Conservation (phyloP, 495 filamentous ascomycete genomes). For the Penicillium soppii region DNA sequence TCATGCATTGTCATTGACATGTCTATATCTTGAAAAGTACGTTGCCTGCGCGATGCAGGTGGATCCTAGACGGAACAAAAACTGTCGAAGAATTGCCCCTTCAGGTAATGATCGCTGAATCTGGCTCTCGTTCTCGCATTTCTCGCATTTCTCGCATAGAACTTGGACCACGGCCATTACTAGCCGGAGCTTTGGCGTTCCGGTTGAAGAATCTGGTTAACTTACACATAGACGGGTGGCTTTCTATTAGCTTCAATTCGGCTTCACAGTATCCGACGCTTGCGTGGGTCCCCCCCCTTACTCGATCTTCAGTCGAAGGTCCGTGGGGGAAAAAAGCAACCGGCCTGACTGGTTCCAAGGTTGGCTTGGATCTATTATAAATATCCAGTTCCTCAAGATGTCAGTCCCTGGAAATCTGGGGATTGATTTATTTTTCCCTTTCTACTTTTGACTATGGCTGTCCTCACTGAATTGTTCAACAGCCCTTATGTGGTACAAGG, state of each 20-base stretch:
- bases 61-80: background rate
- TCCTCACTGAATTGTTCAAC: conserved; percentile 24
- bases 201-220: background rate
- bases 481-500: conserved; percentile 22
- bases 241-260: background rate
- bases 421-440: background rate
- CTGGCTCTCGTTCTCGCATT: conserved; percentile 7
- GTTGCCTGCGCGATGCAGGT: background rate
- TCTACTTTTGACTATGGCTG: conserved; percentile 17
- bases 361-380: background rate
- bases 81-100: conserved; percentile 5
- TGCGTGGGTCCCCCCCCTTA: background rate
- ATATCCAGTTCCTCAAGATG: background rate
- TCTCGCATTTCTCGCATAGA: background rate
- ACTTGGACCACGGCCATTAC: background rate
- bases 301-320: background rate
- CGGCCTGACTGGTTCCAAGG: background rate
- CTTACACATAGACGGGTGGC: background rate
- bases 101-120: conserved; percentile 14
- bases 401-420: background rate
- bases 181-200: background rate
- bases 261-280: background rate
- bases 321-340: background rate
- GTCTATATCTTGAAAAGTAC: background rate
- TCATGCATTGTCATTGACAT: background rate